These are phyloP conservation scores for Mycena rosella DNA, from an alignment of 768 basidiomycete genomes.

Conservation along the genomic window DNA sequence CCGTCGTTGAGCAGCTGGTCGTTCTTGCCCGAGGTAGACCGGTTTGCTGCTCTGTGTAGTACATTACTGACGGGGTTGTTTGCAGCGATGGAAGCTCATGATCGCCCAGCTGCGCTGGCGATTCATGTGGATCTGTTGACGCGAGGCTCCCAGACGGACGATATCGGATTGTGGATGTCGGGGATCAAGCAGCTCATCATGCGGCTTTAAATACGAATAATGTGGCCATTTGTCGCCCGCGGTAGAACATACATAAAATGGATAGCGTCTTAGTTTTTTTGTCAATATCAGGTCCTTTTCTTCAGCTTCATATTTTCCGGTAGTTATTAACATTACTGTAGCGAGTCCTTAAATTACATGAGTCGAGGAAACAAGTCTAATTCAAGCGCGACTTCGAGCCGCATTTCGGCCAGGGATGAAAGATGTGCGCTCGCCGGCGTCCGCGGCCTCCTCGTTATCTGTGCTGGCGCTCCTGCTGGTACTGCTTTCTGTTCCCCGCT, in stretches of 20 bases:
- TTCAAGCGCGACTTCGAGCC: slow-evolving; percentile 5
- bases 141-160: slow-evolving; percentile 80
- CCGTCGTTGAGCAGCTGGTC: slow-evolving; percentile 78
- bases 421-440: slow-evolving; percentile 9
- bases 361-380: not conserved
- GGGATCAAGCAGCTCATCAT: slow-evolving; percentile 90
- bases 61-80: slow-evolving; percentile 13
- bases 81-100: slow-evolving; percentile 84
- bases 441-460: slow-evolving; percentile 24
- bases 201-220: slow-evolving; percentile 58
- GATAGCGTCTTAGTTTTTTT: slow-evolving; percentile 7
- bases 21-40: slow-evolving; percentile 78
- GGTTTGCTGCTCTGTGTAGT: not conserved
- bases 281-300: not conserved
- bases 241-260: slow-evolving; percentile 18
- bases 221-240: not conserved
- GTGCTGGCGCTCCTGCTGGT: slow-evolving; percentile 31
- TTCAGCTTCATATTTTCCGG: not conserved
- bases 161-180: slow-evolving; percentile 90
- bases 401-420: not conserved
- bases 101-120: slow-evolving; percentile 81
- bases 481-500: slow-evolving; percentile 36
- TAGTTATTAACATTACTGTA: not conserved
- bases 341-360: slow-evolving; percentile 13
- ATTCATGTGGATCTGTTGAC: slow-evolving; percentile 92